Evolutionary conservation across 2,329 filamentous ascomycete species (phyloP), one percentile per base, ranked within the genome.

Genomic region (Colletotrichum sublineola): DNA sequence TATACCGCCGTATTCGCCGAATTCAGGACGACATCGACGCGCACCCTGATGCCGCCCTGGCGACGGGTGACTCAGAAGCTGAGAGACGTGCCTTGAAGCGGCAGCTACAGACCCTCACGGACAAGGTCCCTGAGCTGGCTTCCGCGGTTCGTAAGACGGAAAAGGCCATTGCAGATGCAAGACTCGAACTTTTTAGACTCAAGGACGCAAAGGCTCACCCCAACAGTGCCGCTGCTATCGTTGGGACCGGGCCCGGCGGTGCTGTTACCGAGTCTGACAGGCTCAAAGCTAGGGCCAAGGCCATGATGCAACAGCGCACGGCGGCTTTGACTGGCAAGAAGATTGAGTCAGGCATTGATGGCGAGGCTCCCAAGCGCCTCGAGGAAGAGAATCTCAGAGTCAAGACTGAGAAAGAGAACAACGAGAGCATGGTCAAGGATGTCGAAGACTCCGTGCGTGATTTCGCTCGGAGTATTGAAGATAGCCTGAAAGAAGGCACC

Each of bases 261-360:
- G 84, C 90, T 56, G 90, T 99, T 53, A 99, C 96, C 0, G 96
- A 99, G 82, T 93, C 94, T 4, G 96, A 99, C 82, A 91, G 96
- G 66, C 89, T 98, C 76, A 98, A 98, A 85, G 96, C 96, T 46
- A 91, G 95, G 76, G 96, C 96, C 42, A 97, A 95, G 84, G 96
- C 96, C 50, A 97, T 98, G 91, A 99, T 99, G 96, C 96, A 98
- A 84, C 95, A 97, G 78, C 93, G 96, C 72, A 95, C 96, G 76
- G 96, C 96, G 68, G 96, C 96, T 24, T 85, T 99, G 74, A 94
- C 95, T 31, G 96, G 96, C 69, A 94, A 92, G 81, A 95, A 95
- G 79, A 85, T 92, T 58, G 91, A 94, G 48, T 81, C 86, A 2
- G 85, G 84, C 57, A 89, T 92, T 73, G 94, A 97, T 75, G 92